A percentile compares a stretch with the other conserved stretches of the same genome.
phyloP scores from a whole-genome alignment of 352 stramenopile species.

The Phytophthora hibernalis region DNA sequence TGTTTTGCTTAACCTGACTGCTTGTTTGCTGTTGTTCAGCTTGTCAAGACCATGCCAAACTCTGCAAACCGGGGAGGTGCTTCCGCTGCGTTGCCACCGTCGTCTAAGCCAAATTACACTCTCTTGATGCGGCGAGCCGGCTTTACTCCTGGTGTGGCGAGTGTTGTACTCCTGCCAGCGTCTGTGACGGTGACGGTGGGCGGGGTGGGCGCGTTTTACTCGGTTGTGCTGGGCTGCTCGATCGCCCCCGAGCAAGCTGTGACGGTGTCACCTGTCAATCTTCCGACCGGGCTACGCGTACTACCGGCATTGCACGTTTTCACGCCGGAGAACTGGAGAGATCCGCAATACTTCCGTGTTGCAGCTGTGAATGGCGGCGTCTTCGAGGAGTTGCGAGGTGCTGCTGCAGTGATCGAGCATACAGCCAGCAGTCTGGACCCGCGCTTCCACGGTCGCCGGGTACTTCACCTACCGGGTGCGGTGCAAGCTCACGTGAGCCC shows the following conservation, averaged over 20 bases:
- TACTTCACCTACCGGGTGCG: slow-evolving; percentile 45
- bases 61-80: slow-evolving; percentile 1
- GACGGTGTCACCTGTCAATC: slow-evolving; percentile 53
- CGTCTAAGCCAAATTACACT: slow-evolving; percentile 18
- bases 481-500: slow-evolving; percentile 55
- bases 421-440: slow-evolving; percentile 51
- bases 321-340: slow-evolving; percentile 50
- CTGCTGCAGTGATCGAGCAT: slow-evolving; percentile 51
- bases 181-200: slow-evolving; percentile 52
- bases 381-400: slow-evolving; percentile 37
- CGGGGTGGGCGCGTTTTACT: slow-evolving; percentile 63
- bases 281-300: slow-evolving; percentile 58
- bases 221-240: slow-evolving; percentile 48
- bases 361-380: slow-evolving; percentile 38
- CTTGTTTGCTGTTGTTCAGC: neutral
- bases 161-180: slow-evolving; percentile 46
- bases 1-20: neutral
- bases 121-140: slow-evolving; percentile 25
- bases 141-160: slow-evolving; percentile 35
- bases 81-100: neutral
- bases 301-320: slow-evolving; percentile 60
- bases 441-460: slow-evolving; percentile 52
- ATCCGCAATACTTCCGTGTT: slow-evolving; percentile 61
- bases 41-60: slow-evolving; percentile 7
- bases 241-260: slow-evolving; percentile 48